Evolutionary conservation across 2,329 filamentous ascomycete species (phyloP), one percentile per base, ranked within the genome.

Genomic region (Alternaria novae-zelandiae): DNA sequence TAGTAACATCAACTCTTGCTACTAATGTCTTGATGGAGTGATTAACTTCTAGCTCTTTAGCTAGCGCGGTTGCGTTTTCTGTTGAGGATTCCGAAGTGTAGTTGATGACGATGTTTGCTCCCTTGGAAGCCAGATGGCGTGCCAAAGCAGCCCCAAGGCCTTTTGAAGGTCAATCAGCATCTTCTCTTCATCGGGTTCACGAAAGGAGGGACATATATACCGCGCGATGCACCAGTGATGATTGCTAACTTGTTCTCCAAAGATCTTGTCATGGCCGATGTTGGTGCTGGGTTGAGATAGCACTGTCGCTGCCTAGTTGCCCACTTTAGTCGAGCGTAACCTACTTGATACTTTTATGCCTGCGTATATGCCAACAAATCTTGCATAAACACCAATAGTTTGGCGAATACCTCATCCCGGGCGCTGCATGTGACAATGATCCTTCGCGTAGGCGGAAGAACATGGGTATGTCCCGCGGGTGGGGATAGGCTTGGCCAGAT

Each of bases 221-320:
- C 91, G 83, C 92, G 83, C 57, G 91, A 92, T 61, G 88, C 90
- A 57, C 92, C 92, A 3, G 92, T 94, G 59, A 94, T 84, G 69
- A 95, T 88, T 59, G 87, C 91, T 59, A 94, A 83, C 79, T 93
- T 94, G 68, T 90, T 90, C 74, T 91, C 87, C 5, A 82, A 75
- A 15, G 55, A 54, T 47, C 56, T 30, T 2, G 47, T 61, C 57
- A 64, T 63, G 5, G 10, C 5, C 15, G 3, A 28, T 17, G 23
- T 49, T n/a, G 46, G 25, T 25, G 15, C 15, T 20, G 4, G 11
- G 6, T 28, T 20, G 46, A 28, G 21, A 28, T 5, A 11, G 25
- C 1, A 25, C 15, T 3, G 15, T 28, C 46, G 36, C 36, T 4
- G 15, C 36, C 36, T 41, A 41, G 36, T 41, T 17, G n/a, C n/a